Evolutionary conservation across 106 monocot species (phyloP).

Genomic region (Phalaenopsis aphrodite): DNA sequence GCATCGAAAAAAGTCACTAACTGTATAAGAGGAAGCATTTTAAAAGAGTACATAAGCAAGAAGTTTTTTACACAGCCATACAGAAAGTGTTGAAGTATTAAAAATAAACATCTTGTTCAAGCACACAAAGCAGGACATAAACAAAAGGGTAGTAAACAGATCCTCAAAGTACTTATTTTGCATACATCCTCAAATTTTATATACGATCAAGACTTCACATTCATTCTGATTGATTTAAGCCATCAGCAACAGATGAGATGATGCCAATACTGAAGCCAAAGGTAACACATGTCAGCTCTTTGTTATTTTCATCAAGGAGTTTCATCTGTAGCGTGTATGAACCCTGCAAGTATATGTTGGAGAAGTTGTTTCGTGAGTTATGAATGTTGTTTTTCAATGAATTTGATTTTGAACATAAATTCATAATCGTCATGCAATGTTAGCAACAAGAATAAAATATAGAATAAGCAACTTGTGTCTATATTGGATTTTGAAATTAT

Average conservation of each 20-base stretch:
- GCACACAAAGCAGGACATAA: background rate
- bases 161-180: background rate
- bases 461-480: too few relatives aligned
- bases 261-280: conserved; percentile 46
- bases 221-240: conserved; percentile 6
- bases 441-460: too few relatives aligned
- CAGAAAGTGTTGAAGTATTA: background rate
- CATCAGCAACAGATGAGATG: conserved; percentile 16
- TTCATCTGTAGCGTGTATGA: conserved; percentile 56
- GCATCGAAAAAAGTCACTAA: too few relatives aligned
- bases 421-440: too few relatives aligned
- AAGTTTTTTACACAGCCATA: background rate
- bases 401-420: too few relatives aligned
- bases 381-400: too few relatives aligned
- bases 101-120: too few relatives aligned
- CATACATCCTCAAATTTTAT: background rate
- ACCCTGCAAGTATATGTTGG: conserved; percentile 25
- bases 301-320: conserved; percentile 27
- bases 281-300: conserved; percentile 40
- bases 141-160: background rate
- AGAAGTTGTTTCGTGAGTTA: too few relatives aligned
- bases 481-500: too few relatives aligned
- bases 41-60: background rate
- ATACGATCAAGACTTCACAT: too few relatives aligned
- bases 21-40: too few relatives aligned